Evolutionary conservation across 75 land plant species (phyloP), one percentile per base, ranked within the genome.

Genomic region (Adiantum capillusveneris): DNA sequence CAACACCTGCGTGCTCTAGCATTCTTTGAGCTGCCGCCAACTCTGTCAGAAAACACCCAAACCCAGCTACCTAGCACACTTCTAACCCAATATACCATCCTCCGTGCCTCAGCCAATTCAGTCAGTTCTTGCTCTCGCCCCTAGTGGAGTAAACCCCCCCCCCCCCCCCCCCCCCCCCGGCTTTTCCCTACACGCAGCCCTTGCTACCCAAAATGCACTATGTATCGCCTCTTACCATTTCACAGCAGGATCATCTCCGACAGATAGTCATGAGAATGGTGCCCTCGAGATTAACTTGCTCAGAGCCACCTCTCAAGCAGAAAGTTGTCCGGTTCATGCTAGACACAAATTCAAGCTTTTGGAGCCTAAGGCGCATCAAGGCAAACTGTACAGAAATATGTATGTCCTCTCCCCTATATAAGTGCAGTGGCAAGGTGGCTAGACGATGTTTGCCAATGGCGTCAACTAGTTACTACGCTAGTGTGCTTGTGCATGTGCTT

Each of bases 321-420:
- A 90, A 89, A 56, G 90, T 89, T 36, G 87, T 89, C 0, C 71
- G 73, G 52, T 89, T 66, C 81, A 86, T 89, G 95, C 60, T 89
- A 25, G 95, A 89, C 46, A 80, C 80, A 5, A 90, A 86, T n/a
- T 60, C 80, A 0, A 75, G 80, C 39, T 20, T 71, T 0, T 89
- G 95, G 95, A 89, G 90, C 71, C 70, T 85, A 79, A 39, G 90
- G 43, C 61, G 85, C 31, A 83, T 79, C 62, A 89, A 89, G 67
- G 79, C 82, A 0, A 89, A 89, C 56, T 89, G 79, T 83, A 80
- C 50, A 66, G 95, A n/a, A 83, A 85, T 12, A 77, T 83, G 68
- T 71, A 62, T 0, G 81, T 85, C 11, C 61, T 89, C 0, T 80
- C 79, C 26, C 83, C 85, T 65, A 67, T 60, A 0, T 48, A 84